Conservation (phyloP, 306 rosid genomes). For the Acacia confusa region DNA sequence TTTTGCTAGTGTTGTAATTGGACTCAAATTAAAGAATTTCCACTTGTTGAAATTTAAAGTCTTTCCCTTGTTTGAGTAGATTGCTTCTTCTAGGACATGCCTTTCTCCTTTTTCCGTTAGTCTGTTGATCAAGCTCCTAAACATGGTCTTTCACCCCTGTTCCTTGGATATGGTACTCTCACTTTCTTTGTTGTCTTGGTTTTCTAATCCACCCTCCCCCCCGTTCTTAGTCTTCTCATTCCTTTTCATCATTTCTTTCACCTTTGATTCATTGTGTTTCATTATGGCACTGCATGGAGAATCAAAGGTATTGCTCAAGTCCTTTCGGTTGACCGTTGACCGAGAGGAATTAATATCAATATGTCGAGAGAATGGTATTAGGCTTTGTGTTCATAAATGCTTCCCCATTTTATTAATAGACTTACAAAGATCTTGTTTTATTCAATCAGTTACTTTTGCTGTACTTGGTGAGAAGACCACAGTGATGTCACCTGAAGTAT, state of each 20-base stretch:
- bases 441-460: constrained; percentile 79
- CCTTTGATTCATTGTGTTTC: constrained; percentile 23
- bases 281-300: constrained; percentile 17
- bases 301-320: constrained; percentile 14
- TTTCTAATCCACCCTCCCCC: not conserved
- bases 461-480: constrained; percentile 96
- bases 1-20: not conserved
- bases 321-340: not conserved
- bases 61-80: not conserved
- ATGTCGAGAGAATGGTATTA: constrained; percentile 17
- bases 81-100: not conserved
- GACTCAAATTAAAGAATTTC: not conserved
- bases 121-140: not conserved
- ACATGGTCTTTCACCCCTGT: not conserved
- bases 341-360: constrained; percentile 23
- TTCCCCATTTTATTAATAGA: constrained; percentile 16
- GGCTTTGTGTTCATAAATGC: constrained; percentile 24
- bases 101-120: not conserved
- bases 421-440: constrained; percentile 29
- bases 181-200: not conserved
- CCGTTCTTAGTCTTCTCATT: not conserved
- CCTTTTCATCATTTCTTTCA: constrained; percentile 2
- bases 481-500: constrained; percentile 96
- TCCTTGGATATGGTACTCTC: constrained; percentile 12
- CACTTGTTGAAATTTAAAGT: not conserved